Base-by-base conservation (phyloP, 768 basidiomycete species). In the Pleurotus platypus region DNA sequence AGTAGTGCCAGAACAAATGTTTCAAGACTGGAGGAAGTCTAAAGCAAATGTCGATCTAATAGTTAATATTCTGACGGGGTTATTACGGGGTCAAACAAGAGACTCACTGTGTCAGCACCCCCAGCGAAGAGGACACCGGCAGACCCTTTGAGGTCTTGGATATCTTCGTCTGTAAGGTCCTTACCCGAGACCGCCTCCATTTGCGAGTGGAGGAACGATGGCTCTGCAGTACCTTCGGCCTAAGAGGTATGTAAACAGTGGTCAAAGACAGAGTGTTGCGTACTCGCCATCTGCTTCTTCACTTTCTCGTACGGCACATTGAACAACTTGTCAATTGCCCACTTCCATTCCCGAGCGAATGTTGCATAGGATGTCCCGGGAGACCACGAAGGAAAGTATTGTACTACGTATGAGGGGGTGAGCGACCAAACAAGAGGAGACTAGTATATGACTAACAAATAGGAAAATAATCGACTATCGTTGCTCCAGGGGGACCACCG, bases 351-450 rank as follows among this genome's bases (percentile, higher is more conserved):
- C 16, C 66, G 63, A 8, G 73, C 77, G 45, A 68, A 67, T 22
- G 62, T 64, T 42, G 69, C 66, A 53, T 69, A 77, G 38, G 66
- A 63, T 18, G 71, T 67, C 1, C 75, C 77, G 22, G 77, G 77
- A 8, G 74, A 46, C 75, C 76, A 77, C 15, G 40, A 58, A 2
- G 76, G 76, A 13, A 77, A 61, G 54, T 76, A 65, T 62, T 68
- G 72, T 51, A 78, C 76, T 78, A 27, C 13, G 35, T 2, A 16
- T 24, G 16, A 18, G 27, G 4, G 0, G 16, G 8, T 22, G 38
- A 27, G 70, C 7, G 64, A 4, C 1, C 30, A 2, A 4, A 7
- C n/a, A 51, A 39, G 7, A 39, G 26, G 6, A 1, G 49, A 3
- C 4, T 65, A 6, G 30, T 5, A 13, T 7, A 51, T 38, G n/a